A percentile compares a stretch with the other conserved stretches of the same genome.
Conservation (phyloP, 805 yeast genomes). For the Kluyveromyces nonfermentans region DNA sequence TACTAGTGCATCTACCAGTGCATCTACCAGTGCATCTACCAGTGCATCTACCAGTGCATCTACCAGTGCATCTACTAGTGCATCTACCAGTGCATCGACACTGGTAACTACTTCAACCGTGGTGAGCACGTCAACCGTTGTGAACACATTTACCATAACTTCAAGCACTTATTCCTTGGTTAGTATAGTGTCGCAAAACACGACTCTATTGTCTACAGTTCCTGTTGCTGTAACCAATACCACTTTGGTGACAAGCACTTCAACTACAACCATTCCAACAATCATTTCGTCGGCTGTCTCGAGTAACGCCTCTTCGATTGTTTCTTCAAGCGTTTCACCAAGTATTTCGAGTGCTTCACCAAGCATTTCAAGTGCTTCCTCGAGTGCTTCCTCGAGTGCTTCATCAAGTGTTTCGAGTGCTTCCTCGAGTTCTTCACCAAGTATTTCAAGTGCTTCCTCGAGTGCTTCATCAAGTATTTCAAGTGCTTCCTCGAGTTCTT, state of each 20-base stretch:
- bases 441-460: too few relatives aligned
- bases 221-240: constrained; percentile 1
- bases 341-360: constrained; percentile 1
- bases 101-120: too few relatives aligned
- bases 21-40: too few relatives aligned
- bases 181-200: neutral
- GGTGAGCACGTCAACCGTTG: constrained; percentile 1
- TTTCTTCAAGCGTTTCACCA: too few relatives aligned
- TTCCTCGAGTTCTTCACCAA: too few relatives aligned
- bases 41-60: too few relatives aligned
- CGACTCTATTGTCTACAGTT: constrained; percentile 1
- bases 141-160: constrained; percentile 6
- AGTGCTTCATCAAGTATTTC: too few relatives aligned
- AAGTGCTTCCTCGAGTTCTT: too few relatives aligned
- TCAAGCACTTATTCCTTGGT: constrained; percentile 1
- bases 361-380: constrained; percentile 7
- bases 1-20: too few relatives aligned
- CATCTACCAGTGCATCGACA: constrained; percentile 6
- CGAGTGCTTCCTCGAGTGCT: too few relatives aligned
- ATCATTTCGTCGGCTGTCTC: constrained; percentile 15
- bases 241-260: constrained; percentile 1
- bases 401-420: too few relatives aligned
- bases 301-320: constrained; percentile 7
- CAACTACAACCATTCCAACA: constrained; percentile 7
- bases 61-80: too few relatives aligned